Base-by-base conservation (phyloP, 257 asterid genomes). In the Nemophila menziesii region DNA sequence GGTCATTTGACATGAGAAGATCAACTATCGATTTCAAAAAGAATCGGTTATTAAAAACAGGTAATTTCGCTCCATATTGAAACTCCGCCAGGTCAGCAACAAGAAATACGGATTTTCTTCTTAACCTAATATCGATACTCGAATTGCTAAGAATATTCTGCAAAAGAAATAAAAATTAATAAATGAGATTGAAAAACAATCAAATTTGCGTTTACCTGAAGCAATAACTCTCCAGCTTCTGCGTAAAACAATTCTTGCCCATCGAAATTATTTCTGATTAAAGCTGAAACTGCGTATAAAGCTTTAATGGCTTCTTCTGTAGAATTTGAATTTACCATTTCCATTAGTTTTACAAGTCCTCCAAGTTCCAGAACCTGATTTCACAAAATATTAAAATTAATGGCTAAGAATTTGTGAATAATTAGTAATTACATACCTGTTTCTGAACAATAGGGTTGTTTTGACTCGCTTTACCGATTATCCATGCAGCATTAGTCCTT, bases 401-500 rank as follows among this genome's bases (percentile, higher is more conserved):
- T 12, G 38, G 13, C 20, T 18, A 15, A 43, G 33, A 13, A 49
- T 22, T 8, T 16, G 19, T 4, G 45, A 11, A 4, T 1, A 12
- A 16, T 19, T 33, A 24, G 1, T n/a, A n/a, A n/a, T 15, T 12
- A 41, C 33, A 15, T 58, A 82, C 96, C 92, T 86, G 94, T 54
- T 71, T 73, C 73, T 86, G 94, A 54, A 82, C 79, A 52, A 57
- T 26, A 20, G 68, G 92, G 66, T 81, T 82, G 51, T 82, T 86
- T 66, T 86, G 96, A 64, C 96, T 64, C 46, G 94, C 94, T 76
- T 78, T 78, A 47, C 94, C 96, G 59, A 86, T 72, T 47, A 78
- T 51, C 86, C 84, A 72, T n/a, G 86, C 96, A 15, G 94, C 62
- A 53, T 52, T 57, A 22, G 79, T 63, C 69, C 96, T 78, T 24